These are phyloP conservation scores for Juglanconis sp. DNA, from an alignment of 2,329 filamentous ascomycete genomes.

Conservation along the genomic window DNA sequence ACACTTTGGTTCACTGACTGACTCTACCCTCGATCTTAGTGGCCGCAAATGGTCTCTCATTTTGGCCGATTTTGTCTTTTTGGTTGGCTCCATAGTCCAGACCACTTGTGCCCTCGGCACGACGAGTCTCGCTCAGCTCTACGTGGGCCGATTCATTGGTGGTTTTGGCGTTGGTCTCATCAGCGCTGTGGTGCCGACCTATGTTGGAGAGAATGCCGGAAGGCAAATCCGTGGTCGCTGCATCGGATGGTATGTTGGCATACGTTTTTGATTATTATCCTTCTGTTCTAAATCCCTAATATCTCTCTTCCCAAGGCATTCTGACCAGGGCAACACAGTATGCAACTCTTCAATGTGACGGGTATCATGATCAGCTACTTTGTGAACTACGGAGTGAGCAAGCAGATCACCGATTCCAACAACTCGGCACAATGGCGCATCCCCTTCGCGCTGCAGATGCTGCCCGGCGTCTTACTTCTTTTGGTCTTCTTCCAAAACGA, in stretches of 20 bases:
- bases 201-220: conserved; percentile 16
- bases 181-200: conserved; percentile 16
- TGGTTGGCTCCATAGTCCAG: conserved; percentile 11
- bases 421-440: conserved; percentile 36
- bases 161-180: conserved; percentile 19
- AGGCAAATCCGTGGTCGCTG: conserved; percentile 16
- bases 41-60: conserved; percentile 15
- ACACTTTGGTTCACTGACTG: not conserved
- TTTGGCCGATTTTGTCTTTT: conserved; percentile 10
- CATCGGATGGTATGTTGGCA: conserved; percentile 12
- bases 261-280: too few relatives aligned
- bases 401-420: conserved; percentile 17
- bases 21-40: not conserved
- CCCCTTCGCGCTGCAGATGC: conserved; percentile 39
- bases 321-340: conserved; percentile 1
- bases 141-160: conserved; percentile 15
- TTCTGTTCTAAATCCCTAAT: too few relatives aligned
- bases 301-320: not conserved
- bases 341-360: conserved; percentile 19
- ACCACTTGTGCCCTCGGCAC: conserved; percentile 12
- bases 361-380: conserved; percentile 19
- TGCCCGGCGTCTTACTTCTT: conserved; percentile 36
- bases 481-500: conserved; percentile 34
- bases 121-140: conserved; percentile 13
- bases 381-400: conserved; percentile 17